Conservation (phyloP, 177 flowering plant genomes). For the Vitis hybrid region DNA sequence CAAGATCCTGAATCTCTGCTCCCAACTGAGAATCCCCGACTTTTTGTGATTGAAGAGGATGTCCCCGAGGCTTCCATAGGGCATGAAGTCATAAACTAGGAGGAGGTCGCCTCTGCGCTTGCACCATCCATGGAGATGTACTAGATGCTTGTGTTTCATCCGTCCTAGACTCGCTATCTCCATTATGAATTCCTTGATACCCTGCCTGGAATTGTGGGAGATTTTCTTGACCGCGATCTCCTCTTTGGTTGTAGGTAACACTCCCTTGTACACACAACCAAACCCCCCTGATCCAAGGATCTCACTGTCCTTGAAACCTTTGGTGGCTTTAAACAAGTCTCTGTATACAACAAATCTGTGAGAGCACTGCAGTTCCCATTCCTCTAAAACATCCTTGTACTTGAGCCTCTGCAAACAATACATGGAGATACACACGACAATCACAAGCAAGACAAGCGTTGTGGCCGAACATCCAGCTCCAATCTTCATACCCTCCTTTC, state of each 20-base stretch:
- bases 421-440: too few species aligned
- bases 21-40: slow-evolving; percentile 21
- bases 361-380: slow-evolving; percentile 59
- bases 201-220: slow-evolving; percentile 39
- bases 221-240: slow-evolving; percentile 63
- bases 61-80: slow-evolving; percentile 44
- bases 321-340: slow-evolving; percentile 46
- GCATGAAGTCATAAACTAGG: slow-evolving; percentile 51
- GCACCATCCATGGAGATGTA: slow-evolving; percentile 59
- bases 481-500: too few species aligned
- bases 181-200: slow-evolving; percentile 56
- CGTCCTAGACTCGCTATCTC: slow-evolving; percentile 60
- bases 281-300: slow-evolving; percentile 58
- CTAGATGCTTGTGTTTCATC: slow-evolving; percentile 46
- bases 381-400: slow-evolving; percentile 49
- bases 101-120: slow-evolving; percentile 41
- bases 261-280: slow-evolving; percentile 58
- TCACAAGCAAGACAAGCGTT: too few species aligned
- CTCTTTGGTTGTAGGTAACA: slow-evolving; percentile 26
- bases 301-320: slow-evolving; percentile 45
- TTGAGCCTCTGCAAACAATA: slow-evolving; percentile 44
- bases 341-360: slow-evolving; percentile 42
- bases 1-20: slow-evolving; percentile 32
- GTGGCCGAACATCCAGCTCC: too few species aligned
- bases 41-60: slow-evolving; percentile 24